phyloP scores from a whole-genome alignment of 2,329 filamentous ascomycete genomes.

The Cercospora sojina region DNA sequence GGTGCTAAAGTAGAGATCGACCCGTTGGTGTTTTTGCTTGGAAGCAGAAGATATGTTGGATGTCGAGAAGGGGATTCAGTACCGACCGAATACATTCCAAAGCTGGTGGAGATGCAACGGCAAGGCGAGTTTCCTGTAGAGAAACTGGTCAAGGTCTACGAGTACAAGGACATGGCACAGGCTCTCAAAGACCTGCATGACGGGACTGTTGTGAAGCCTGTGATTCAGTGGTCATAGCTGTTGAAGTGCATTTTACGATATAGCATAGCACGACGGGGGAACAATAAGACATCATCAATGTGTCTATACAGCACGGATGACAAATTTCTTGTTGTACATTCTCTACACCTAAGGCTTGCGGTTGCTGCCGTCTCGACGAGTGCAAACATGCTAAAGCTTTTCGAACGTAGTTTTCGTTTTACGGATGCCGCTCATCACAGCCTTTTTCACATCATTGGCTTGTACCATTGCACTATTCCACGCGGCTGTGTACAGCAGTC shows the following conservation, averaged over 20 bases:
- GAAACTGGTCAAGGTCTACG: neutral
- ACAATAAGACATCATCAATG: neutral
- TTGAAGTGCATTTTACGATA: neutral
- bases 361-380: neutral
- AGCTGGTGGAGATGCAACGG: neutral
- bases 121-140: neutral
- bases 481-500: slow-evolving; percentile 25
- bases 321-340: neutral
- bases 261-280: neutral
- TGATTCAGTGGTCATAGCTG: neutral
- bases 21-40: neutral
- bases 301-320: neutral
- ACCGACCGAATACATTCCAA: neutral
- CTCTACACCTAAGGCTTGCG: no score
- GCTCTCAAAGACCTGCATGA: neutral
- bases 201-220: neutral
- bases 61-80: neutral
- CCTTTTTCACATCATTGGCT: slow-evolving; percentile 26
- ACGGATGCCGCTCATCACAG: slow-evolving; percentile 27
- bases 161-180: neutral
- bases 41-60: neutral
- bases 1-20: neutral
- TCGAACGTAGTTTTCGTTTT: slow-evolving; percentile 30
- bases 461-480: slow-evolving; percentile 30
- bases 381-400: slow-evolving; percentile 16